phyloP scores from a whole-genome alignment of 345 rosid genomes.

The Eucalyptus dawsonii region DNA sequence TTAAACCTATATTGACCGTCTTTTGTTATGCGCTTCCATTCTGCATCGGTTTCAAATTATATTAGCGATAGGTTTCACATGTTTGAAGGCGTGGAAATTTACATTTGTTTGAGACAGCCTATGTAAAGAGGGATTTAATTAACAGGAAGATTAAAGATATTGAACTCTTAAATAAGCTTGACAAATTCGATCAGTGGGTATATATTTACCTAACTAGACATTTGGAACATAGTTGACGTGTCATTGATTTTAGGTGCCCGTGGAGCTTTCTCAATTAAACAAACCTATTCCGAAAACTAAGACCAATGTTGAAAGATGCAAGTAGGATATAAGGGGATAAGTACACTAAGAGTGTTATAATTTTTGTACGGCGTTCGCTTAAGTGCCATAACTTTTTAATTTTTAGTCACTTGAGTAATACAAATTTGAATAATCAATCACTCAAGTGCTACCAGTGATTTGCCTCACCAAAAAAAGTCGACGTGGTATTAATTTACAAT shows the following conservation, averaged over 20 bases:
- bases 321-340: background rate
- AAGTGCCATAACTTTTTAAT: no score
- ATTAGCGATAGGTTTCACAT: background rate
- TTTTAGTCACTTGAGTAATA: no score
- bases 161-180: background rate
- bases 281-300: background rate
- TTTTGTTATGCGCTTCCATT: background rate
- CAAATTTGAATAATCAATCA: no score
- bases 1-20: background rate
- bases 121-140: background rate
- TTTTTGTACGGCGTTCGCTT: accelerated
- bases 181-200: background rate
- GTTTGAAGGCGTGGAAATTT: background rate
- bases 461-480: accelerated
- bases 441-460: accelerated
- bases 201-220: background rate
- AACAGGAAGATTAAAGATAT: background rate
- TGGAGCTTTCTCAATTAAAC: background rate
- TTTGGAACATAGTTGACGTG: background rate
- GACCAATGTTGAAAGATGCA: background rate
- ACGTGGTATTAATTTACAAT: no score
- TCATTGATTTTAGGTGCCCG: background rate
- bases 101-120: background rate
- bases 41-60: background rate
- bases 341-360: accelerated